Evolutionary conservation across 495 filamentous ascomycete genomes (phyloP).

Genomic region (Filosporella fistucella): DNA sequence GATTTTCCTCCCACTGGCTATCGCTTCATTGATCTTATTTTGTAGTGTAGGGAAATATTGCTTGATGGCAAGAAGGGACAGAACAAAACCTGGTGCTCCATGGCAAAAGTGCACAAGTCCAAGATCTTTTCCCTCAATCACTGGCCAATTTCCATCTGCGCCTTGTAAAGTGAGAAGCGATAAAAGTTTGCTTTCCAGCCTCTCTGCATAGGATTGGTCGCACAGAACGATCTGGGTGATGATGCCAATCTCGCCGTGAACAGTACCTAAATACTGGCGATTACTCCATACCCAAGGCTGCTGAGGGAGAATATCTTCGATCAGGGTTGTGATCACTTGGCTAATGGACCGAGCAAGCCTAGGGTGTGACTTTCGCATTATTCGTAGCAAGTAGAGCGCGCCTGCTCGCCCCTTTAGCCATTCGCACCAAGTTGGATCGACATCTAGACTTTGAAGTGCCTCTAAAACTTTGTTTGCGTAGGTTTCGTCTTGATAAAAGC

Average conservation of each 20-base stretch:
- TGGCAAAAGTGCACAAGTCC: constrained; percentile 63
- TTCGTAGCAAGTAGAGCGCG: constrained; percentile 53
- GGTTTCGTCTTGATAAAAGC: background rate
- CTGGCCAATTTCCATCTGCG: constrained; percentile 41
- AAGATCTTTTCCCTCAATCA: constrained; percentile 20
- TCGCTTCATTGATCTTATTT: constrained; percentile 39
- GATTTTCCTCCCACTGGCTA: constrained; percentile 34
- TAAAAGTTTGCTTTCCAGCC: constrained; percentile 38
- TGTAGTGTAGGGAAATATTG: constrained; percentile 43
- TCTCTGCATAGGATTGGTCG: constrained; percentile 23
- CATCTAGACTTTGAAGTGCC: constrained; percentile 35
- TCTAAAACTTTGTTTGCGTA: constrained; percentile 39
- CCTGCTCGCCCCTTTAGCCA: constrained; percentile 58
- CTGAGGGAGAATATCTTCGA: constrained; percentile 30
- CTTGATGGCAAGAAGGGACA: constrained; percentile 45
- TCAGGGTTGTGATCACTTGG: constrained; percentile 19
- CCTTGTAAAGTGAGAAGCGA: constrained; percentile 39
- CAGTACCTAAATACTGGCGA: constrained; percentile 51
- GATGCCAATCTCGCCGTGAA: constrained; percentile 58
- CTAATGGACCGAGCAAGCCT: background rate
- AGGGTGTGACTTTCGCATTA: constrained; percentile 29
- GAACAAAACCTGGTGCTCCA: constrained; percentile 57
- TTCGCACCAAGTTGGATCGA: constrained; percentile 32
- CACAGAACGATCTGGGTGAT: constrained; percentile 58
- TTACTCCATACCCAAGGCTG: constrained; percentile 55